Percentiles rank a stretch among this genome's conserved stretches.
phyloP scores from a whole-genome alignment of 2,329 filamentous ascomycete genomes.

The Nothopassalora personata region DNA sequence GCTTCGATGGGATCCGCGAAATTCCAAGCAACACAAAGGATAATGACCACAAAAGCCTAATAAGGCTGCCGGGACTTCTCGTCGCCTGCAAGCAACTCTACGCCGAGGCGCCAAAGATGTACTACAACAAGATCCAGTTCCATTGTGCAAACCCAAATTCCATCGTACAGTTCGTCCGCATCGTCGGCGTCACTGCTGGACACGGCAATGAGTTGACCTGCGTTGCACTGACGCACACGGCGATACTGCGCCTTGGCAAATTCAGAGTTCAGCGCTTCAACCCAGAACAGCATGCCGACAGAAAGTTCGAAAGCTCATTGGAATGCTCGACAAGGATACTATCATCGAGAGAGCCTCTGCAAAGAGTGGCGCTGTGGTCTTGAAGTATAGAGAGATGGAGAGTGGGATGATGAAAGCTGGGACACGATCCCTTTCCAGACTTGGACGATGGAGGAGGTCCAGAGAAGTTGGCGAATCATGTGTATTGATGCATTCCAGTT shows the following conservation, averaged over 20 bases:
- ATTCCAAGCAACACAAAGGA: not conserved
- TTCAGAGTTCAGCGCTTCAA: not conserved
- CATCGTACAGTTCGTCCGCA: not conserved
- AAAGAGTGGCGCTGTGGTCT: not conserved
- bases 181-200: not conserved
- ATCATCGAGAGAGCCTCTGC: not conserved
- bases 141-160: not conserved
- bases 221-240: not conserved
- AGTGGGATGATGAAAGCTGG: not conserved
- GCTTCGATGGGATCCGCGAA: not conserved
- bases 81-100: not conserved
- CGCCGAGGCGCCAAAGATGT: not conserved
- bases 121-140: not conserved
- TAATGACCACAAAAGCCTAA: not conserved
- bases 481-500: not conserved
- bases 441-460: not conserved
- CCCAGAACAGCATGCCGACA: not conserved
- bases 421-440: not conserved
- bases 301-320: not conserved
- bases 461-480: not conserved
- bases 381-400: not conserved
- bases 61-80: not conserved
- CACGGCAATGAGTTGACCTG: not conserved
- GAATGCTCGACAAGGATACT: not conserved
- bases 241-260: not conserved